phyloP scores from a whole-genome alignment of 495 filamentous ascomycete species.

The Geoglossum glabrum region DNA sequence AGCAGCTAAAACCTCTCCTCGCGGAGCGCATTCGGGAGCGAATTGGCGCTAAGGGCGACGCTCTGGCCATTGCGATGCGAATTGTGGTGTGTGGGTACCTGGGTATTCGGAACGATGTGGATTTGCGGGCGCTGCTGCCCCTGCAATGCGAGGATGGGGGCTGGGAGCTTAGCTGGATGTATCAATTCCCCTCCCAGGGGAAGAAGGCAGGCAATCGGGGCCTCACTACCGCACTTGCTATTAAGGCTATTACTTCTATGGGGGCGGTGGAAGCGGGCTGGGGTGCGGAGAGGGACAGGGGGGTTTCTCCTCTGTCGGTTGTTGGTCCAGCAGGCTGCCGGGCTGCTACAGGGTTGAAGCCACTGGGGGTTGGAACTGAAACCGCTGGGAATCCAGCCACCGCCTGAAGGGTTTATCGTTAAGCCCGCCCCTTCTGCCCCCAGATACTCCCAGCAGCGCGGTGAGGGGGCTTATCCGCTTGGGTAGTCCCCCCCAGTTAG shows the following conservation, averaged over 20 bases:
- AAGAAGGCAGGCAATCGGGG: slow-evolving; percentile 8
- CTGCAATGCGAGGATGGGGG: slow-evolving; percentile 7
- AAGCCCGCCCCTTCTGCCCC: no score
- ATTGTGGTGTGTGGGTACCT: slow-evolving; percentile 7
- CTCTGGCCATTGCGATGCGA: slow-evolving; percentile 9
- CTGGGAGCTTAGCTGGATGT: slow-evolving; percentile 7
- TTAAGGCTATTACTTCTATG: slow-evolving; percentile 5
- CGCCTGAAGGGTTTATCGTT: no score
- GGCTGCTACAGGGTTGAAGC: no score
- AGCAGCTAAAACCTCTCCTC: slow-evolving; percentile 1
- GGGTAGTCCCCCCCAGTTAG: no score
- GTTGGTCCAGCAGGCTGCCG: no score
- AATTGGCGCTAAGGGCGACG: slow-evolving; percentile 4
- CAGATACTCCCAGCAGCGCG: no score
- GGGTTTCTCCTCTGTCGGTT: no score
- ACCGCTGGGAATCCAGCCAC: no score
- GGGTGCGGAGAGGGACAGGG: no score
- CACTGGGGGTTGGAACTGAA: no score
- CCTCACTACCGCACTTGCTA: slow-evolving; percentile 6
- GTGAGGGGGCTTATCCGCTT: no score
- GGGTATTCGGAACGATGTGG: background rate
- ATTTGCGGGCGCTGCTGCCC: background rate
- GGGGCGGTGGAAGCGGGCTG: no score
- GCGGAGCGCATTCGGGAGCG: slow-evolving; percentile 8
- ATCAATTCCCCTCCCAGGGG: background rate